phyloP scores from a whole-genome alignment of 805 yeast genomes.

The Metschnikowia corniflorae region DNA sequence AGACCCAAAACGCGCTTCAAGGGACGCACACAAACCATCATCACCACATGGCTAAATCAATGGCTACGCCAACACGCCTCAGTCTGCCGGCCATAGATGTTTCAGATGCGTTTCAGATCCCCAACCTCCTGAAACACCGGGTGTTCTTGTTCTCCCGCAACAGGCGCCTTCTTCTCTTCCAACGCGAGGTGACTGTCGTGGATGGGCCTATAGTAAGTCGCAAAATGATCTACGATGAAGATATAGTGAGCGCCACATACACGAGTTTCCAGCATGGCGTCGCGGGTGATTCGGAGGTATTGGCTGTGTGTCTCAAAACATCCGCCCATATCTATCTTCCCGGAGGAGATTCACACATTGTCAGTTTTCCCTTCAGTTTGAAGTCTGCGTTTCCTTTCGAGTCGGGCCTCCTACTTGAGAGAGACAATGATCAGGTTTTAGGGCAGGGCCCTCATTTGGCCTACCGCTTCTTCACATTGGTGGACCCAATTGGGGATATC shows the following conservation, averaged over 20 bases:
- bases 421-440: constrained; percentile 26
- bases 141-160: constrained; percentile 24
- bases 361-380: constrained; percentile 68
- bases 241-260: constrained; percentile 58
- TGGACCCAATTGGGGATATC: constrained; percentile 72
- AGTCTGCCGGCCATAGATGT: constrained; percentile 34
- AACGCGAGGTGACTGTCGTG: constrained; percentile 44
- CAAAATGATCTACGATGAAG: constrained; percentile 47
- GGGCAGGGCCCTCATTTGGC: constrained; percentile 10
- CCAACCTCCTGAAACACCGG: constrained; percentile 20
- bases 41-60: too few relatives aligned
- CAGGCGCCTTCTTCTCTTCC: constrained; percentile 34
- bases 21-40: too few relatives aligned
- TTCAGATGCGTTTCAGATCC: constrained; percentile 23
- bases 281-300: constrained; percentile 26
- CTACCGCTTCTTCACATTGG: constrained; percentile 56
- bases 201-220: constrained; percentile 49
- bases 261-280: constrained; percentile 41
- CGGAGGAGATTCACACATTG: constrained; percentile 56
- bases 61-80: constrained; percentile 16
- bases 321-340: constrained; percentile 59
- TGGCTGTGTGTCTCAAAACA: constrained; percentile 60
- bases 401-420: constrained; percentile 64
- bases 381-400: constrained; percentile 60
- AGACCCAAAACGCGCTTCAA: too few relatives aligned